These are phyloP conservation scores for Dothiorella sarmentorum DNA, from an alignment of 2,329 filamentous ascomycete genomes.

Conservation along the genomic window DNA sequence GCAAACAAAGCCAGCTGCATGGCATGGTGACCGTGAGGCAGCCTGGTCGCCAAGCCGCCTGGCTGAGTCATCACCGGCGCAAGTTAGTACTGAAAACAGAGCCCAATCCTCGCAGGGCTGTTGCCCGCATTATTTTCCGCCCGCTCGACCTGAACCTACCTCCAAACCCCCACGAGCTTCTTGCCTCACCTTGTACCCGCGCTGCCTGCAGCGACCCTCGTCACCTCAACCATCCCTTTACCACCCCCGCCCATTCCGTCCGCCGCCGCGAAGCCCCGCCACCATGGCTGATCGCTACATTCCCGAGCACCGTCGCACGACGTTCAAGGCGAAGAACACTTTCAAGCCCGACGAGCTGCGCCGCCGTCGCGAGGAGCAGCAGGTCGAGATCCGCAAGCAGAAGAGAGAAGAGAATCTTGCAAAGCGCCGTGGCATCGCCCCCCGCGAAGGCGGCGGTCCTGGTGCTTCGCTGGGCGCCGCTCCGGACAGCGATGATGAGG, in stretches of 20 bases:
- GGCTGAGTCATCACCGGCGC: constrained; percentile 14
- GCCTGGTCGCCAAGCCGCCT: not conserved
- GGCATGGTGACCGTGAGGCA: not conserved
- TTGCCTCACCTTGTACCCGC: constrained; percentile 15
- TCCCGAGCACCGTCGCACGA: constrained; percentile 96
- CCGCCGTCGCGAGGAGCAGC: constrained; percentile 96
- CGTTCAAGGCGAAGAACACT: constrained; percentile 99
- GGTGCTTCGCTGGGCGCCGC: constrained; percentile 82
- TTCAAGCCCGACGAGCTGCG: constrained; percentile 99
- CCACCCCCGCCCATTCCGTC: not conserved
- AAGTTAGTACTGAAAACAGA: constrained; percentile 13
- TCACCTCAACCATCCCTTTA: not conserved
- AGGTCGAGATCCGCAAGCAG: constrained; percentile 97
- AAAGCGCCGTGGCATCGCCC: constrained; percentile 92
- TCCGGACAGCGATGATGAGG: constrained; percentile 96
- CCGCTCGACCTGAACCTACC: constrained; percentile 15
- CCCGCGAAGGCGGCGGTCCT: constrained; percentile 67
- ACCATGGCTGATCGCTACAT: constrained; percentile 99
- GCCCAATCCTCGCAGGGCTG: constrained; percentile 18
- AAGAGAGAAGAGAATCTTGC: constrained; percentile 99
- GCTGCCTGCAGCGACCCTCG: constrained; percentile 1
- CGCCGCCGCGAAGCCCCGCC: constrained; percentile 23
- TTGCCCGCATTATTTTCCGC: constrained; percentile 19
- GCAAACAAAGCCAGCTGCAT: not conserved
- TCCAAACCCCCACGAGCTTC: constrained; percentile 15